Evolutionary conservation across 129 eudicot species (phyloP).

Genomic region (Artemisia tridentata): DNA sequence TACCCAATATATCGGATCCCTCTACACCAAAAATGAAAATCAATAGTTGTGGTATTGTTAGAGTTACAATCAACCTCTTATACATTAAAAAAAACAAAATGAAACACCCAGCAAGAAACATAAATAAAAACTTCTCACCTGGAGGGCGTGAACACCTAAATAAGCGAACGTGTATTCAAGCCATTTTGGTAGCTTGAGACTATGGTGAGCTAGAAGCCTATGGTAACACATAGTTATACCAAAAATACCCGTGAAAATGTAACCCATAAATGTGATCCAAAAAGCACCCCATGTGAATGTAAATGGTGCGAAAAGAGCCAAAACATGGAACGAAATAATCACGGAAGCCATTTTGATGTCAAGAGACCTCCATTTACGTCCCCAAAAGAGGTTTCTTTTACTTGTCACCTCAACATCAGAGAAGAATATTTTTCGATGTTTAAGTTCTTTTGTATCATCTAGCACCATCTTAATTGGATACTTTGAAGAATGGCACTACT

Average conservation of each 20-base stretch:
- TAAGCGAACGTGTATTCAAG: slow-evolving; percentile 78
- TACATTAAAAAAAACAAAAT: too few relatives aligned
- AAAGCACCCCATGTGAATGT: slow-evolving; percentile 69
- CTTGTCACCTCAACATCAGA: slow-evolving; percentile 68
- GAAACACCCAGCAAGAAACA: not conserved
- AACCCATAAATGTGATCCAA: slow-evolving; percentile 47
- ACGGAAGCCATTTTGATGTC: slow-evolving; percentile 43
- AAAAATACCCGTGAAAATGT: slow-evolving; percentile 56
- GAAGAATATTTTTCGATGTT: slow-evolving; percentile 34
- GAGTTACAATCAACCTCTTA: too few relatives aligned
- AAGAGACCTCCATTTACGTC: slow-evolving; percentile 59
- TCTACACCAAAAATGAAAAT: slow-evolving; percentile 34
- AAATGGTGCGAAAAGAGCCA: slow-evolving; percentile 67
- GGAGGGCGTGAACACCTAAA: slow-evolving; percentile 66
- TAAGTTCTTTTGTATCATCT: slow-evolving; percentile 1
- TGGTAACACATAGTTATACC: slow-evolving; percentile 78
- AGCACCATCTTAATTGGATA: slow-evolving; percentile 17
- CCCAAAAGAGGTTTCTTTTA: slow-evolving; percentile 44
- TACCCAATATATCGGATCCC: slow-evolving; percentile 94
- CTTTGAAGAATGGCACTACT: not conserved
- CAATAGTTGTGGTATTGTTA: not conserved
- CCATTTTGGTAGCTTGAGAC: slow-evolving; percentile 86
- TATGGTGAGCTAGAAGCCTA: slow-evolving; percentile 72
- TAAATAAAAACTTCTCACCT: slow-evolving; percentile 36
- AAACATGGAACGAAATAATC: slow-evolving; percentile 47